Base-by-base conservation (phyloP, 75 land plant genomes). In the Larix kaempferi region DNA sequence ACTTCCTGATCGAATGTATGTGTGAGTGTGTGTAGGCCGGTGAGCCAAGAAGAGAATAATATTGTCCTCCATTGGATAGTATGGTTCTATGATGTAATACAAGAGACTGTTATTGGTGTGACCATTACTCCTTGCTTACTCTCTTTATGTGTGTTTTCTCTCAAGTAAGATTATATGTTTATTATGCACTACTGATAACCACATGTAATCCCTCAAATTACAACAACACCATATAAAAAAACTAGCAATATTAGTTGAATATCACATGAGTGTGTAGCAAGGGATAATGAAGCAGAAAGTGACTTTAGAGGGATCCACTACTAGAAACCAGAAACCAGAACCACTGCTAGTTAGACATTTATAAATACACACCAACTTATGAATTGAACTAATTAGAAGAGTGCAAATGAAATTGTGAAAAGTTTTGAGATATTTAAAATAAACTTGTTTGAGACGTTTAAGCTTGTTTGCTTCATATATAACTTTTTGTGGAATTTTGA, bases 221-320 rank as follows among this genome's bases (percentile, higher is more conserved):
- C n/a, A n/a, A n/a, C n/a, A n/a, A n/a, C 69, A 29, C 89, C 90
- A 83, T 83, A n/a, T 79, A 37, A 52, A 54, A 69, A 83, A 86
- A 74, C 82, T 61, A 33, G 80, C 78, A 78, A 88, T 57, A 86
- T 75, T 27, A 82, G 80, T 74, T 86, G 83, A 58, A 89, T 82
- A 65, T 88, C 86, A 57, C 89, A 88, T 56, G 90, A 88, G 59
- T 78, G 86, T 25, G 89, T 84, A 6, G 90, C 90, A 71, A 76
- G 55, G 22, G 90, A 75, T 69, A 88, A 83, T 63, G 84, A n/a
- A 59, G 69, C 74, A 59, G 81, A 56, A n/a, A 64, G 59, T 39
- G 85, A 61, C 63, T 82, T 85, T 11, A 64, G 67, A 59, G 85
- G 86, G 2, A 81, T 35, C 86, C 88, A 88, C 90, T 88, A 85